Conservation (phyloP, 768 basidiomycete genomes). For the Sutorius australiensis region DNA sequence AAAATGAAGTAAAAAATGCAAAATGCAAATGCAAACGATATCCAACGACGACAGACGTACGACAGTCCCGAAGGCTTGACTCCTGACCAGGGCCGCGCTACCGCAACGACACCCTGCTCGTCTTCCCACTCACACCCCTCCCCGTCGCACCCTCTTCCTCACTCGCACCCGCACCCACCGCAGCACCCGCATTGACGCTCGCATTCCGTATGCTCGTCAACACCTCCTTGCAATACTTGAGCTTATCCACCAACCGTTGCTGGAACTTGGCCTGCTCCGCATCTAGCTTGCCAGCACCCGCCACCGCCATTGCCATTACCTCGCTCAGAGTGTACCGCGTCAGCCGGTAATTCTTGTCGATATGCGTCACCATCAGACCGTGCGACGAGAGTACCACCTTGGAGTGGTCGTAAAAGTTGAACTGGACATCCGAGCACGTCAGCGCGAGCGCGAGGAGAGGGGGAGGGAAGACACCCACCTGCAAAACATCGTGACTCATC, state of each 20-base stretch:
- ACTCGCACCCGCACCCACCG: constrained; percentile 16
- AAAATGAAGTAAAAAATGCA: not conserved
- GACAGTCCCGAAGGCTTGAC: no score
- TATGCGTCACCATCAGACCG: constrained; percentile 79
- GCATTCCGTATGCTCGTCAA: constrained; percentile 65
- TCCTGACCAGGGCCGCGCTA: not conserved
- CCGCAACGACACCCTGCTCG: constrained; percentile 19
- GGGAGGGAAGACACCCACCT: constrained; percentile 47
- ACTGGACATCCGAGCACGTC: constrained; percentile 44
- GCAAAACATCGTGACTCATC: constrained; percentile 92
- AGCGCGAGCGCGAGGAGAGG: not conserved
- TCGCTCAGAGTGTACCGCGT: constrained; percentile 70
- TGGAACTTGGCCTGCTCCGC: constrained; percentile 58
- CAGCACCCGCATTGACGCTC: constrained; percentile 30
- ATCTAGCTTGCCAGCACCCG: constrained; percentile 25
- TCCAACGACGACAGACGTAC: not conserved
- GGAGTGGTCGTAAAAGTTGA: constrained; percentile 98
- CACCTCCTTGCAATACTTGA: constrained; percentile 81
- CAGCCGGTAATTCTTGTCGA: constrained; percentile 83
- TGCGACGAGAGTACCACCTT: constrained; percentile 86
- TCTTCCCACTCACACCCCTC: constrained; percentile 7
- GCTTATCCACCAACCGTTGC: constrained; percentile 64
- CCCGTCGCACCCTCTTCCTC: constrained; percentile 5
- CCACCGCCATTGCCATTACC: constrained; percentile 56
- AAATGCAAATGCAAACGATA: not conserved